Evolutionary conservation across 371 early-diverging fungal genomes (phyloP).

Genomic region (Mucor circinelloides): DNA sequence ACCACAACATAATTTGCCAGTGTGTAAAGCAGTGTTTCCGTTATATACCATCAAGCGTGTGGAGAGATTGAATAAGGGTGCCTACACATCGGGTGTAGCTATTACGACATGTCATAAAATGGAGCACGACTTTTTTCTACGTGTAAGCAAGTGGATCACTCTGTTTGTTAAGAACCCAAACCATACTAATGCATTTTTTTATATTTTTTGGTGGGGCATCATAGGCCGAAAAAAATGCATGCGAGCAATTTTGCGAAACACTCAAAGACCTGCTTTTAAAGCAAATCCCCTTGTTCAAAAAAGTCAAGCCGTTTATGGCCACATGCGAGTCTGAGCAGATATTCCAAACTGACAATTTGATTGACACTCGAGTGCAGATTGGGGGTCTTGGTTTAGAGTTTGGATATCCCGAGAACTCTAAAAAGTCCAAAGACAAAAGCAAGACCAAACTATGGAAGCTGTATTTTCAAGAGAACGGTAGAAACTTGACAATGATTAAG

Average conservation of each 20-base stretch:
- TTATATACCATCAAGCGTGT: slow-evolving; percentile 89
- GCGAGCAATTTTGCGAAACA: slow-evolving; percentile 59
- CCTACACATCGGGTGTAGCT: slow-evolving; percentile 40
- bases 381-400: slow-evolving; percentile 85
- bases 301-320: slow-evolving; percentile 75
- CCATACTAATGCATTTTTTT: too few relatives aligned
- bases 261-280: slow-evolving; percentile 52
- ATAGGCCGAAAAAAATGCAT: slow-evolving; percentile 49
- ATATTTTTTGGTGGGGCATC: too few relatives aligned
- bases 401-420: slow-evolving; percentile 87
- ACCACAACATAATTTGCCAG: slow-evolving; percentile 46
- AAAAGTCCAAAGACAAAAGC: slow-evolving; percentile 74
- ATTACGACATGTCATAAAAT: slow-evolving; percentile 68
- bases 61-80: slow-evolving; percentile 69
- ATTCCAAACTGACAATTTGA: slow-evolving; percentile 32
- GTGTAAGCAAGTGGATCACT: too few relatives aligned
- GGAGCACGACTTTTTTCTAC: slow-evolving; percentile 56
- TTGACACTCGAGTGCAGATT: slow-evolving; percentile 46
- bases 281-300: slow-evolving; percentile 72
- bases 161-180: too few relatives aligned
- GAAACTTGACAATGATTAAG: slow-evolving; percentile 86
- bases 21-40: slow-evolving; percentile 80
- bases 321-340: slow-evolving; percentile 80
- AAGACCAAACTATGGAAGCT: slow-evolving; percentile 79
- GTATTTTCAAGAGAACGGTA: slow-evolving; percentile 84